Conservation (phyloP, 371 early-diverging fungal genomes). For the Encephalitozoon cuniculi region DNA sequence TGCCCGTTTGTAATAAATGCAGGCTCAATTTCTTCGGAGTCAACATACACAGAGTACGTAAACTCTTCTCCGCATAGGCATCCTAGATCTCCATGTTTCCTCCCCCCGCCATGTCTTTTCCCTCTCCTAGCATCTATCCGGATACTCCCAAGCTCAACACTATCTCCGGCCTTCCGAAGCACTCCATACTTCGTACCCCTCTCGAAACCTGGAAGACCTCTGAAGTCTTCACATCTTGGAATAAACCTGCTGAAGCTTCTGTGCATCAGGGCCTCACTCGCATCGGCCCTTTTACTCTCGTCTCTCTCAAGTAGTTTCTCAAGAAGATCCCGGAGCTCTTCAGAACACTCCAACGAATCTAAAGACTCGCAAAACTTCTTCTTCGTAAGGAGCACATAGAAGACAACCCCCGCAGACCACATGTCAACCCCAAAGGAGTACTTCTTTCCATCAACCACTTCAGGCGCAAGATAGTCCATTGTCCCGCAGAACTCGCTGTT, state of each 20-base stretch:
- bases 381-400: neutral
- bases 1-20: constrained; percentile 5
- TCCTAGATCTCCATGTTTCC: neutral
- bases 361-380: neutral
- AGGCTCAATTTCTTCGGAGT: neutral
- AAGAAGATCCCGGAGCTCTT: neutral
- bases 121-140: neutral
- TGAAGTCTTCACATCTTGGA: constrained; percentile 12
- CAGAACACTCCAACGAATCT: neutral
- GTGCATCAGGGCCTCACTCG: constrained; percentile 17
- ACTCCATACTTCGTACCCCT: neutral
- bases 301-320: neutral
- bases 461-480: constrained; percentile 29
- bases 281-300: neutral
- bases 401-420: constrained; percentile 15
- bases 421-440: constrained; percentile 4
- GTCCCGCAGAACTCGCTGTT: constrained; percentile 27
- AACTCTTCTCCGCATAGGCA: neutral
- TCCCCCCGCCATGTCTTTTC: neutral
- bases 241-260: neutral
- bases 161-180: neutral
- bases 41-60: neutral
- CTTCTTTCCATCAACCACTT: neutral
- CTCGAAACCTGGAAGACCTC: constrained; percentile 2
- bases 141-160: neutral